These are phyloP conservation scores for Globisporangium megalacanthum DNA, from an alignment of 352 stramenopile species.

Conservation along the genomic window DNA sequence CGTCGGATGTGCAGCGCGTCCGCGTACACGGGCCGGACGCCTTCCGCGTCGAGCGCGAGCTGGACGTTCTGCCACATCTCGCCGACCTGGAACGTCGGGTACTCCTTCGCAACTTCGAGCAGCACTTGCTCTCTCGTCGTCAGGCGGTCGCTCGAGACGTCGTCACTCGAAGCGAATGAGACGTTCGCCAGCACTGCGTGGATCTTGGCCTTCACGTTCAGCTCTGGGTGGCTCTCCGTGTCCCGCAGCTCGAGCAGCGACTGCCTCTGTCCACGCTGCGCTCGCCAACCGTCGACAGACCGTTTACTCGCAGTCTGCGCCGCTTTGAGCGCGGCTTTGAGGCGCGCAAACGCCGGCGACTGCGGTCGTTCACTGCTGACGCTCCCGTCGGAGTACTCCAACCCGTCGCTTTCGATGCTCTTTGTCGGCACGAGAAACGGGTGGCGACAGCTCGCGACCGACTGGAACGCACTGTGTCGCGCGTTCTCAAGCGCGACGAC, in stretches of 20 bases:
- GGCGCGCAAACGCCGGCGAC: conserved; percentile 59
- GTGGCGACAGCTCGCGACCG: conserved; percentile 35
- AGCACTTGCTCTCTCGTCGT: conserved; percentile 48
- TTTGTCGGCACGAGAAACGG: conserved; percentile 31
- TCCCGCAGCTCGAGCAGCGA: conserved; percentile 29
- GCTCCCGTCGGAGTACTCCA: not conserved
- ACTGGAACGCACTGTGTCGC: conserved; percentile 45
- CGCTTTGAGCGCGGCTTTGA: conserved; percentile 64
- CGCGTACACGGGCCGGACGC: conserved; percentile 64
- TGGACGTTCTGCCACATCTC: conserved; percentile 77
- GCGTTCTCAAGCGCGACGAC: conserved; percentile 24
- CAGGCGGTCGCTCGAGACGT: conserved; percentile 17
- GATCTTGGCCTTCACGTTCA: conserved; percentile 73
- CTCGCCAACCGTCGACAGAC: no score
- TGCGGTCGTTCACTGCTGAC: conserved; percentile 23
- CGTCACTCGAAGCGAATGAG: conserved; percentile 29
- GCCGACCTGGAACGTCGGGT: conserved; percentile 54
- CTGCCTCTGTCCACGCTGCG: not conserved
- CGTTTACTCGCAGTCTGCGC: conserved; percentile 18
- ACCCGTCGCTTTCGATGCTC: not conserved
- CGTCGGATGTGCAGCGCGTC: conserved; percentile 66
- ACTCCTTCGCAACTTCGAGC: conserved; percentile 73
- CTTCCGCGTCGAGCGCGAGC: conserved; percentile 50
- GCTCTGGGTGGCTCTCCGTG: conserved; percentile 29
- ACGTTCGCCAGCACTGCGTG: conserved; percentile 59